phyloP scores from a whole-genome alignment of 2,329 filamentous ascomycete genomes.

The Chrysosporium queenslandicum region DNA sequence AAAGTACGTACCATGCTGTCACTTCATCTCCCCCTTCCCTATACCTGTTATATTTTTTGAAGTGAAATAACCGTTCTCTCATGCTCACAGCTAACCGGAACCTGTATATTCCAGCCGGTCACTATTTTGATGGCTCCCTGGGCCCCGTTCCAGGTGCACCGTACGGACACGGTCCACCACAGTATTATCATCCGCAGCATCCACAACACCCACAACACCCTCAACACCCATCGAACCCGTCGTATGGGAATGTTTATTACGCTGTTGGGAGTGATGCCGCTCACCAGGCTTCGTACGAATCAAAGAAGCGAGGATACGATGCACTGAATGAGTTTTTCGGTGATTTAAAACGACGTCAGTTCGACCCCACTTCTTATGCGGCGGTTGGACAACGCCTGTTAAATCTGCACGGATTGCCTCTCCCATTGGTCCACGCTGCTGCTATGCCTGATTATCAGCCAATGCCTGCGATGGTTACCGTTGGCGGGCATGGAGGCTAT shows the following conservation, averaged over 20 bases:
- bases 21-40: neutral
- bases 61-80: neutral
- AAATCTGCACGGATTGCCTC: constrained; percentile 60
- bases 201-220: constrained; percentile 47
- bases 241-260: constrained; percentile 69
- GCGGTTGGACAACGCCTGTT: constrained; percentile 84
- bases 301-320: constrained; percentile 75
- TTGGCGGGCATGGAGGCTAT: constrained; percentile 42
- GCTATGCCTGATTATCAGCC: constrained; percentile 45
- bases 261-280: constrained; percentile 59
- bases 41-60: constrained; percentile 5
- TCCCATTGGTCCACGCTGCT: constrained; percentile 49
- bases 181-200: constrained; percentile 42
- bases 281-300: constrained; percentile 55
- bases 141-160: constrained; percentile 39
- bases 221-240: constrained; percentile 45
- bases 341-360: constrained; percentile 79
- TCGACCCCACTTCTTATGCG: constrained; percentile 80
- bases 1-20: constrained; percentile 24
- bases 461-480: constrained; percentile 46
- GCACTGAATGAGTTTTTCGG: constrained; percentile 90
- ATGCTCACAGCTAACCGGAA: constrained; percentile 17
- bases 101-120: constrained; percentile 30
- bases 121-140: constrained; percentile 48
- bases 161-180: constrained; percentile 36